Conservation (phyloP, 306 rosid genomes). For the Quercus parvula region DNA sequence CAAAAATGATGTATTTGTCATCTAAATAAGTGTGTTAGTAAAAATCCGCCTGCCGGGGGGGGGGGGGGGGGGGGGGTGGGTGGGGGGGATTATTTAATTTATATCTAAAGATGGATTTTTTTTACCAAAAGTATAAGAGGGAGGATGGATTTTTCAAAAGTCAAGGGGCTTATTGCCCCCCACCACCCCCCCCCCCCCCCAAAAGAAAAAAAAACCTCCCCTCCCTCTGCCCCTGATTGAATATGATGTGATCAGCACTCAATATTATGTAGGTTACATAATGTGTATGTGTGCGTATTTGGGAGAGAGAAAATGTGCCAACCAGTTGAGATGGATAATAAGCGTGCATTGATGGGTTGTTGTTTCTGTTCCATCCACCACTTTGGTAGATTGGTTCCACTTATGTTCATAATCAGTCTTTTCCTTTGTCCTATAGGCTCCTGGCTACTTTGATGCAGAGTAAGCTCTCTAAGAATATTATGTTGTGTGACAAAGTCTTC, state of each 20-base stretch:
- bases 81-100: no score
- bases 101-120: no score
- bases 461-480: slow-evolving; percentile 38
- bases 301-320: neutral
- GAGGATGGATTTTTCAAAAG: no score
- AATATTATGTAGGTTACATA: neutral
- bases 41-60: no score
- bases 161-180: no score
- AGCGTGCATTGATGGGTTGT: neutral
- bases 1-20: no score
- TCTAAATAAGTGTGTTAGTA: no score
- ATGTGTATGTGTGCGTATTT: neutral
- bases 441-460: slow-evolving; percentile 5
- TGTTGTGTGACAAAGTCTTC: slow-evolving; percentile 32
- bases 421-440: slow-evolving; percentile 15
- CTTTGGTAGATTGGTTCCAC: slow-evolving; percentile 16
- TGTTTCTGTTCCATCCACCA: slow-evolving; percentile 26
- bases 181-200: no score
- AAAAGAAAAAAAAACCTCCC: no score
- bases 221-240: no score
- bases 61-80: rapidly evolving
- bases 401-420: slow-evolving; percentile 28
- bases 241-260: neutral
- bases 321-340: slow-evolving; percentile 43
- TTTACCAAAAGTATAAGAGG: no score